Evolutionary conservation across 768 basidiomycete species (phyloP).

Genomic region (Tylopilus balloui): DNA sequence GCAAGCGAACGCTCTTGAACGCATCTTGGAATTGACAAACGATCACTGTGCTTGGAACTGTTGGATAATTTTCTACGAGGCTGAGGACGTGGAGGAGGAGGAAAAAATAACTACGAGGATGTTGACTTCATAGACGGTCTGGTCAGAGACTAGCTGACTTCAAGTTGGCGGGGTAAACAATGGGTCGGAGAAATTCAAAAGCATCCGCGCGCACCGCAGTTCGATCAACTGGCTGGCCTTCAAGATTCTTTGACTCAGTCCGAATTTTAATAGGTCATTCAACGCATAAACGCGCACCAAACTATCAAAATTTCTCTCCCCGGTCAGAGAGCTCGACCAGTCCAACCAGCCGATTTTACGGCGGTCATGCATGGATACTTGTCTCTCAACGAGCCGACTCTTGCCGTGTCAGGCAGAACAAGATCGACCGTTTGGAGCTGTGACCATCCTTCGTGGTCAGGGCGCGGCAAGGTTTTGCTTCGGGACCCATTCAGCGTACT

Average conservation of each 20-base stretch:
- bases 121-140: no score
- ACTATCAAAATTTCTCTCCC: not conserved
- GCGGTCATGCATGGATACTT: not conserved
- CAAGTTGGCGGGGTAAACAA: not conserved
- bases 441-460: not conserved
- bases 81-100: not conserved
- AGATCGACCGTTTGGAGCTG: constrained; percentile 5
- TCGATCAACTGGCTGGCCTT: no score
- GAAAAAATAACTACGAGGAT: not conserved
- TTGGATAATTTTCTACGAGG: not conserved
- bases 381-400: not conserved
- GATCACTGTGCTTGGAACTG: not conserved
- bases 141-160: no score
- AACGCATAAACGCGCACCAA: not conserved
- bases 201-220: no score
- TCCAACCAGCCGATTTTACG: constrained; percentile 2
- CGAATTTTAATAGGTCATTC: not conserved
- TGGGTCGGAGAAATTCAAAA: not conserved
- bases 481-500: not conserved
- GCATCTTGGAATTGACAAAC: not conserved
- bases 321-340: not conserved
- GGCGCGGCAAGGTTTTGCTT: not conserved
- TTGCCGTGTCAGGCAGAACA: constrained; percentile 1
- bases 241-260: no score
- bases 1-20: not conserved